phyloP scores from a whole-genome alignment of 768 basidiomycete species.

The Agrocybe chaxingu region DNA sequence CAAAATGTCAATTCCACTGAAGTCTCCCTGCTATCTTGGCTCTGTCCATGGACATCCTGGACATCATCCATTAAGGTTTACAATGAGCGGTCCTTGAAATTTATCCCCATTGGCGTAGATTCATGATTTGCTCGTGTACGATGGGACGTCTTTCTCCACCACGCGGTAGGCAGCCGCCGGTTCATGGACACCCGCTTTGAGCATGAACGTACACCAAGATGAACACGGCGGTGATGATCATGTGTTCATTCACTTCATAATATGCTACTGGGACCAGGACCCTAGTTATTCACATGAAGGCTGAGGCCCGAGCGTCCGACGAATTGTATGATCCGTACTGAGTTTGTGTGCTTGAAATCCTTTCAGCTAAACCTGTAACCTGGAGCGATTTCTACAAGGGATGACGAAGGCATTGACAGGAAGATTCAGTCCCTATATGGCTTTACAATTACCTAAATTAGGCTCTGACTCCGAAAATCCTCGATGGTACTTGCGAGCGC shows the following conservation, averaged over 20 bases:
- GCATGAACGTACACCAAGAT: too few relatives aligned
- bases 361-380: background rate
- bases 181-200: too few relatives aligned
- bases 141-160: too few relatives aligned
- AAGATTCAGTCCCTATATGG: conserved; percentile 13
- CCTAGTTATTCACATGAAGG: background rate
- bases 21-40: background rate
- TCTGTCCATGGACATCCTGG: background rate
- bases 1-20: background rate
- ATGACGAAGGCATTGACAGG: background rate
- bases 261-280: background rate
- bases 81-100: too few relatives aligned
- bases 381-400: too few relatives aligned
- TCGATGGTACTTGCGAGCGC: background rate
- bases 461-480: too few relatives aligned
- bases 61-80: too few relatives aligned
- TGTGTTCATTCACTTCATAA: background rate
- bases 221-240: too few relatives aligned
- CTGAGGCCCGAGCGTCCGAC: background rate
- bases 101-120: too few relatives aligned
- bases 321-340: background rate
- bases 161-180: too few relatives aligned
- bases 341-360: background rate
- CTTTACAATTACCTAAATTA: conserved; percentile 10
- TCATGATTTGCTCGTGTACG: too few relatives aligned